phyloP scores from a whole-genome alignment of 768 basidiomycete species.

The Candolleomyces aberdarensis region DNA sequence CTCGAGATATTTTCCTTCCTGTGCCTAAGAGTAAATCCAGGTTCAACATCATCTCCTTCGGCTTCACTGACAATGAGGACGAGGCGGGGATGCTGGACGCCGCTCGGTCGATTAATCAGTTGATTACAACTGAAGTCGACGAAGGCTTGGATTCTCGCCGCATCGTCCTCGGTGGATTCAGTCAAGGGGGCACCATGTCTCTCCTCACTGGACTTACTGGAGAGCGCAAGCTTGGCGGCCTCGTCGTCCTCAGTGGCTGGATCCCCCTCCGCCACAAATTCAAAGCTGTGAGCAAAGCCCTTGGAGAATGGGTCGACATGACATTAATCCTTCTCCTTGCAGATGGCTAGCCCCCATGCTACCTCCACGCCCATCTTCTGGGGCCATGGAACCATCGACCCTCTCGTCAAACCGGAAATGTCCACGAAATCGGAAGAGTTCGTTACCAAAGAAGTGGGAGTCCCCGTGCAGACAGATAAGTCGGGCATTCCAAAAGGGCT shows the following conservation, averaged over 20 bases:
- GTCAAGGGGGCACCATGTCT: conserved; percentile 79
- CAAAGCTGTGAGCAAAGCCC: conserved; percentile 46
- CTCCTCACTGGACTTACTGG: conserved; percentile 71
- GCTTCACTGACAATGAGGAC: conserved; percentile 64
- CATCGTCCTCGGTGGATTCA: conserved; percentile 87
- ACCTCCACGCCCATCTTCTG: conserved; percentile 75
- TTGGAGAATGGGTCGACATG: background rate
- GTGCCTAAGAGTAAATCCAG: conserved; percentile 29
- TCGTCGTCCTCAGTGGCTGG: conserved; percentile 78
- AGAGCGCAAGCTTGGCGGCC: conserved; percentile 66
- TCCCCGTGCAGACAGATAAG: conserved; percentile 36
- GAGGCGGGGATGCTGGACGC: conserved; percentile 72
- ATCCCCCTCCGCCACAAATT: conserved; percentile 65
- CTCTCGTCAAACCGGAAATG: conserved; percentile 59
- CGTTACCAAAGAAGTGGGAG: conserved; percentile 51
- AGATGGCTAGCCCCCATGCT: conserved; percentile 65
- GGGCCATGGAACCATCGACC: conserved; percentile 80
- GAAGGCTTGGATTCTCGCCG: conserved; percentile 63
- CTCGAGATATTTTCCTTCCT: conserved; percentile 7
- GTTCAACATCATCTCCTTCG: conserved; percentile 77
- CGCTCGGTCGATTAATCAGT: conserved; percentile 53
- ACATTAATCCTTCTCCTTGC: conserved; percentile 3
- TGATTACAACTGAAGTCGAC: conserved; percentile 75
- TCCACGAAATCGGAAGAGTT: conserved; percentile 54
- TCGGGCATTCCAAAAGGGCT: conserved; percentile 45